These are phyloP conservation scores for Huntiella moniliformis DNA, from an alignment of 2,329 filamentous ascomycete genomes.

Conservation along the genomic window DNA sequence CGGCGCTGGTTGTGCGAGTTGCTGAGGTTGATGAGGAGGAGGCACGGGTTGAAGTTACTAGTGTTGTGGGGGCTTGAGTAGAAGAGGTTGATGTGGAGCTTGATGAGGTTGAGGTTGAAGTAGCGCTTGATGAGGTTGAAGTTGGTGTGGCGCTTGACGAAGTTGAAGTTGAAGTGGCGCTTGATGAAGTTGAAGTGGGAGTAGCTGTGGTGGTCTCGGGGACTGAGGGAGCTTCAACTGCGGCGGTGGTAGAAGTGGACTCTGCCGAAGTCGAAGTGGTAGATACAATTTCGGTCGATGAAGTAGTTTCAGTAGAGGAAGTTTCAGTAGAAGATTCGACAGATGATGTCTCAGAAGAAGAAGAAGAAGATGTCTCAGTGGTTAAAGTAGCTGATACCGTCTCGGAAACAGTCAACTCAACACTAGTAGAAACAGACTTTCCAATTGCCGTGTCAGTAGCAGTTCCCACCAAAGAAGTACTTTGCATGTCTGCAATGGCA, in stretches of 20 bases:
- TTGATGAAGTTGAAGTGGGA: slow-evolving; percentile 14
- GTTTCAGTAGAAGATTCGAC: not conserved
- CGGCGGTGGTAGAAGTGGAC: slow-evolving; percentile 8
- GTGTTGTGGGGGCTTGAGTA: not conserved
- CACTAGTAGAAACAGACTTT: not conserved
- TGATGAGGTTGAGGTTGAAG: slow-evolving; percentile 14
- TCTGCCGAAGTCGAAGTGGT: too few species aligned
- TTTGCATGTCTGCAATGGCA: not conserved
- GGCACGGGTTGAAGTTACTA: not conserved
- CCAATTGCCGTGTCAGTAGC: not conserved
- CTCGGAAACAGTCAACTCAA: not conserved
- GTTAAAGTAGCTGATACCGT: not conserved
- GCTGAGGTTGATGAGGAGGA: too few species aligned
- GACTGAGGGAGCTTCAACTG: slow-evolving; percentile 1
- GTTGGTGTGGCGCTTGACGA: slow-evolving; percentile 14
- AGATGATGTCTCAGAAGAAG: not conserved
- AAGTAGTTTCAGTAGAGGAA: not conserved
- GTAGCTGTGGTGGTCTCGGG: slow-evolving; percentile 8
- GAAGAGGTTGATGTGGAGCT: slow-evolving; percentile 6
- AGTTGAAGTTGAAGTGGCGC: slow-evolving; percentile 13
- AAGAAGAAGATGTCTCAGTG: not conserved
- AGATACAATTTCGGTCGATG: not conserved
- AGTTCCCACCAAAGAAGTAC: not conserved
- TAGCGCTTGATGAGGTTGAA: slow-evolving; percentile 17
- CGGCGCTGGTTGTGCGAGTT: slow-evolving; percentile 12